Evolutionary conservation across 2,329 filamentous ascomycete genomes (phyloP).

Genomic region (Paecilomyces niveus): DNA sequence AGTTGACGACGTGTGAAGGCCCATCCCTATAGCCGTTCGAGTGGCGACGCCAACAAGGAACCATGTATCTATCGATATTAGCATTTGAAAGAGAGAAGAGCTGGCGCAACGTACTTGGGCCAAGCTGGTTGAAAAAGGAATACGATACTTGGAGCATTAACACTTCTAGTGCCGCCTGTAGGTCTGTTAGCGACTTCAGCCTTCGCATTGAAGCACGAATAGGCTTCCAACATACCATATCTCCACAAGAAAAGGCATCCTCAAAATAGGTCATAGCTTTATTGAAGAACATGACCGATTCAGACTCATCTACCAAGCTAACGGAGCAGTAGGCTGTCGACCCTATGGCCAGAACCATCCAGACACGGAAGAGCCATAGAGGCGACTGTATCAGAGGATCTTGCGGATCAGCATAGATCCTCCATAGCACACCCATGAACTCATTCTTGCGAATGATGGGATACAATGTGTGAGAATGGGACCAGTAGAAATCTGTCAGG

Average conservation of each 20-base stretch:
- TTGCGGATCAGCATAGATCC: slow-evolving; percentile 22
- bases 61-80: slow-evolving; percentile 34
- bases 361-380: slow-evolving; percentile 35
- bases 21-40: slow-evolving; percentile 39
- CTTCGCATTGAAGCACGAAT: background rate
- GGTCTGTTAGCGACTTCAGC: background rate
- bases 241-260: slow-evolving; percentile 27
- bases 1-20: slow-evolving; percentile 31
- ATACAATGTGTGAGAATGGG: slow-evolving; percentile 42
- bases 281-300: slow-evolving; percentile 38
- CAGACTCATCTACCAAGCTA: slow-evolving; percentile 36
- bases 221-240: slow-evolving; percentile 26
- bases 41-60: slow-evolving; percentile 40
- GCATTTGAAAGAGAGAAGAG: background rate
- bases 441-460: slow-evolving; percentile 34
- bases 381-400: slow-evolving; percentile 24
- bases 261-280: slow-evolving; percentile 40
- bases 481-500: slow-evolving; percentile 40
- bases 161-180: slow-evolving; percentile 36
- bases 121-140: slow-evolving; percentile 43
- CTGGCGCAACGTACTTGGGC: slow-evolving; percentile 30
- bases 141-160: slow-evolving; percentile 43
- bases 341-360: slow-evolving; percentile 45
- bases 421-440: slow-evolving; percentile 25
- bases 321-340: slow-evolving; percentile 41